These are phyloP conservation scores for Acanthamoeba sp. DNA, from an alignment of 208 protist species.

Conservation along the genomic window DNA sequence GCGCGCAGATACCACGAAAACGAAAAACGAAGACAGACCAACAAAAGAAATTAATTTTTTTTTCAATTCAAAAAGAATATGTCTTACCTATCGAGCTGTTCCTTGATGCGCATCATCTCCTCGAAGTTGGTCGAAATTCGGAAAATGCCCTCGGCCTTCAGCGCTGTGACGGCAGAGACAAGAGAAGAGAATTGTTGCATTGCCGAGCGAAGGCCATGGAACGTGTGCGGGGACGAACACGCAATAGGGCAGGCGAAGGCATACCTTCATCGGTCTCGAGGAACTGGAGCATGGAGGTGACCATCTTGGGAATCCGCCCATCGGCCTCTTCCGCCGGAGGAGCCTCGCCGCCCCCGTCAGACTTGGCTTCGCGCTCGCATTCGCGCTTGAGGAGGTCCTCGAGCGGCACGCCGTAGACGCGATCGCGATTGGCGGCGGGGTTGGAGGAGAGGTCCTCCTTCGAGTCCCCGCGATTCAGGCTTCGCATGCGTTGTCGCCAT, in stretches of 20 bases:
- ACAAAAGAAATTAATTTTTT: too few species aligned
- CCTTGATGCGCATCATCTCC: conserved; percentile 15
- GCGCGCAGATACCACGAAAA: too few species aligned
- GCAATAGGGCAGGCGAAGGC: too few species aligned
- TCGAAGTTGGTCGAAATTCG: conserved; percentile 20
- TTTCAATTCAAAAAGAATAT: too few species aligned
- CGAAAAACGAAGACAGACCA: too few species aligned
- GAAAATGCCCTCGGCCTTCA: conserved; percentile 15
- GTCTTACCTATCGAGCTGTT: neutral
- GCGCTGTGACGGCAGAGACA: too few species aligned
- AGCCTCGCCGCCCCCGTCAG: too few species aligned
- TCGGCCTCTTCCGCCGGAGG: neutral
- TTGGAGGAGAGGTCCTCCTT: neutral
- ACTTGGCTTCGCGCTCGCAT: neutral
- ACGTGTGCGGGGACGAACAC: too few species aligned
- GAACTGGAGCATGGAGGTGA: neutral
- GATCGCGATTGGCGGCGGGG: neutral
- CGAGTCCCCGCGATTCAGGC: neutral
- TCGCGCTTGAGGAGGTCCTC: neutral
- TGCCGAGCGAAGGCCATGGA: neutral
- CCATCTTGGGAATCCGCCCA: neutral
- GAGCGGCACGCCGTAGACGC: neutral
- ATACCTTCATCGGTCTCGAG: neutral
- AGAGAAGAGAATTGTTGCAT: too few species aligned
- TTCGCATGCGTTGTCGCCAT: conserved; percentile 26